These are phyloP conservation scores for Penicillium griseofulvum DNA, from an alignment of 2,329 filamentous ascomycete genomes.

Conservation along the genomic window DNA sequence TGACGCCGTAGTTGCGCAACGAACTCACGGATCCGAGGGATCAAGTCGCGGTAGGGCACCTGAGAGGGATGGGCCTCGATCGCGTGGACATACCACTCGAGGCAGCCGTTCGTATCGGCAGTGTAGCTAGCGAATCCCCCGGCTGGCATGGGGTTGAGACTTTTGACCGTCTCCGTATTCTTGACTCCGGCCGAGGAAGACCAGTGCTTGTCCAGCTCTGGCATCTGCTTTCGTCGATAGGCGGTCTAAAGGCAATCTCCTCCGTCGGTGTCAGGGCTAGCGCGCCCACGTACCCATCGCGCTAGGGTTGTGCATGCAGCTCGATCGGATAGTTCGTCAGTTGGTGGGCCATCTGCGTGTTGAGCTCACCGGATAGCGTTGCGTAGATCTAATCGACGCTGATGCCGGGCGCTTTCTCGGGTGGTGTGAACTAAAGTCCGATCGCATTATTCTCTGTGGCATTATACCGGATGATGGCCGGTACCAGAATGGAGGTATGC, in stretches of 20 bases:
- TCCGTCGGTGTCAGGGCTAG: conserved; percentile 10
- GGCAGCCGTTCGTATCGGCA: conserved; percentile 20
- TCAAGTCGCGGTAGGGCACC: conserved; percentile 20
- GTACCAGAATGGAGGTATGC: no score
- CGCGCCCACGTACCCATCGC: conserved; percentile 29
- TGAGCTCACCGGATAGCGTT: conserved; percentile 16
- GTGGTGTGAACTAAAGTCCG: conserved; percentile 26
- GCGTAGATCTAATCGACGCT: conserved; percentile 32
- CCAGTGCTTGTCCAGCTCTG: background rate
- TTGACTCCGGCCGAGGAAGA: background rate
- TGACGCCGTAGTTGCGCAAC: background rate
- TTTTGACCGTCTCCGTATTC: background rate
- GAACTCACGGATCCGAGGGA: conserved; percentile 31
- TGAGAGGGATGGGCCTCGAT: conserved; percentile 29
- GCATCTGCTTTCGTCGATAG: background rate
- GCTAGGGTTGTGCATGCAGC: conserved; percentile 23
- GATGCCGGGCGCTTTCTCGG: conserved; percentile 27
- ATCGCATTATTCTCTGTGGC: no score
- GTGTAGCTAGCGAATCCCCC: conserved; percentile 20
- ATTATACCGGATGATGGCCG: no score
- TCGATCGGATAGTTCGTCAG: conserved; percentile 32
- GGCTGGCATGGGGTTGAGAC: background rate
- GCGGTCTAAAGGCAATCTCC: background rate
- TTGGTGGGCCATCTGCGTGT: conserved; percentile 23
- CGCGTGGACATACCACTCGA: conserved; percentile 28